Base-by-base conservation (phyloP, 768 basidiomycete species). In the Udeniomyces megalosporus region DNA sequence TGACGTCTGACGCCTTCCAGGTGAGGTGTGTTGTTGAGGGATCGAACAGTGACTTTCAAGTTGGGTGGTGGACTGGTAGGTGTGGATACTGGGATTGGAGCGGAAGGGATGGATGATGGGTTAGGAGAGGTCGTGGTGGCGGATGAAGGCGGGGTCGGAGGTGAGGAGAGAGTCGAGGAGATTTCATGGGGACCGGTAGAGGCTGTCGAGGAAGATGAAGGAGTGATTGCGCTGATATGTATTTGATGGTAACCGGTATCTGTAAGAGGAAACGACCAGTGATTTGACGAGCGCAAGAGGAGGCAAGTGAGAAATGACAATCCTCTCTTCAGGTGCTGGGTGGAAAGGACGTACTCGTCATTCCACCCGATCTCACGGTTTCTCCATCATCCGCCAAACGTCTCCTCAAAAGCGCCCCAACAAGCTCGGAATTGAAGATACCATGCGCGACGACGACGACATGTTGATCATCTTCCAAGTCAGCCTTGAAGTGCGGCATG, bases 361-460 rank as follows among this genome's bases (percentile, higher is more conserved):
- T 60, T 1, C 58, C 58, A 8, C 45, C 42, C 6, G 35, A 14
- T 15, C 47, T 50, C 48, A 45, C 38, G 12, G 28, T 26, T 4
- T 20, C 35, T 10, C 45, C 32, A 14, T 22, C 51, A 0, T 29
- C 51, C 26, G 45, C 45, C 2, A 45, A 22, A 34, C 63, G 44
- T 42, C 58, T 38, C 22, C 63, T 29, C 4, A 59, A 20, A 7
- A 65, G 29, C 0, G 57, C 34, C 3, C 58, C 58, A 12, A 65
- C 38, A 10, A 65, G 17, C 46, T 65, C 58, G 2, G 31, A 22
- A 45, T 88, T 83, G 71, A 82, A 82, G 24, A 85, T 67, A 0
- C 87, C 85, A 71, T 89, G 86, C 72, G 85, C 86, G 51, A 86
- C 81, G 44, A 88, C 67, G 1, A 81, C 84, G 28, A 87, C 70